A percentile compares a stretch with the other conserved stretches of the same genome.
phyloP scores from a whole-genome alignment of 495 filamentous ascomycete species.

The Aspergillus mulundensis region DNA sequence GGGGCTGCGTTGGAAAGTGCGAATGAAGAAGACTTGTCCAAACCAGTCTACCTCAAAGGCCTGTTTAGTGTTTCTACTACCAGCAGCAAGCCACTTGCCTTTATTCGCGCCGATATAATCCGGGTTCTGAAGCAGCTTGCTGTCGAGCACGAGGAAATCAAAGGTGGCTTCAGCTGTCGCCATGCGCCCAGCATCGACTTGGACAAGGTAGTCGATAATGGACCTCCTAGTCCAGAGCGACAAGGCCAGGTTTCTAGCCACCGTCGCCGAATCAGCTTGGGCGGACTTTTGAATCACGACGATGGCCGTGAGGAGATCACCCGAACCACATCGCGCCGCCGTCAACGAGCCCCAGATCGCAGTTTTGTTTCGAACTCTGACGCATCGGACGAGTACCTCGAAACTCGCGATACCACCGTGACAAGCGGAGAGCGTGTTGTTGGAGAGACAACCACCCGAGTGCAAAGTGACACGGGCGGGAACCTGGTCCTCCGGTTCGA shows the following conservation, averaged over 20 bases:
- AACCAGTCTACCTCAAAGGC: slow-evolving; percentile 94
- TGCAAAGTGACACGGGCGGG: slow-evolving; percentile 78
- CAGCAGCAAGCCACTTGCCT: slow-evolving; percentile 78
- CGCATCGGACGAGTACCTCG: slow-evolving; percentile 67
- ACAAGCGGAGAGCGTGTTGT: slow-evolving; percentile 49
- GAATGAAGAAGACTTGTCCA: slow-evolving; percentile 58
- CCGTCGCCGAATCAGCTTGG: slow-evolving; percentile 78
- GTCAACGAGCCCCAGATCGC: slow-evolving; percentile 52
- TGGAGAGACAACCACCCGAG: slow-evolving; percentile 79
- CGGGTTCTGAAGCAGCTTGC: slow-evolving; percentile 80
- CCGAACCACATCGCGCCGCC: slow-evolving; percentile 30
- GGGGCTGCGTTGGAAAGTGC: slow-evolving; percentile 50
- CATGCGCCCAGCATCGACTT: slow-evolving; percentile 88
- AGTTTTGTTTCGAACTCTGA: slow-evolving; percentile 76
- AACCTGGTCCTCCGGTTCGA: slow-evolving; percentile 85
- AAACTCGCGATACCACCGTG: slow-evolving; percentile 32
- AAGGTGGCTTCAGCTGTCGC: slow-evolving; percentile 85
- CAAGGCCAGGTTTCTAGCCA: slow-evolving; percentile 55
- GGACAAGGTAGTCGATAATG: slow-evolving; percentile 60
- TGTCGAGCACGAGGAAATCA: slow-evolving; percentile 89
- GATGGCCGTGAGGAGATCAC: slow-evolving; percentile 42
- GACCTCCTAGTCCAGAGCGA: slow-evolving; percentile 51
- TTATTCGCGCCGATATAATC: slow-evolving; percentile 89
- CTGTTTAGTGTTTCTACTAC: slow-evolving; percentile 98
- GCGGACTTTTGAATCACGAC: slow-evolving; percentile 60